Evolutionary conservation across 495 filamentous ascomycete genomes (phyloP).

Genomic region (Talaromyces adpressus): DNA sequence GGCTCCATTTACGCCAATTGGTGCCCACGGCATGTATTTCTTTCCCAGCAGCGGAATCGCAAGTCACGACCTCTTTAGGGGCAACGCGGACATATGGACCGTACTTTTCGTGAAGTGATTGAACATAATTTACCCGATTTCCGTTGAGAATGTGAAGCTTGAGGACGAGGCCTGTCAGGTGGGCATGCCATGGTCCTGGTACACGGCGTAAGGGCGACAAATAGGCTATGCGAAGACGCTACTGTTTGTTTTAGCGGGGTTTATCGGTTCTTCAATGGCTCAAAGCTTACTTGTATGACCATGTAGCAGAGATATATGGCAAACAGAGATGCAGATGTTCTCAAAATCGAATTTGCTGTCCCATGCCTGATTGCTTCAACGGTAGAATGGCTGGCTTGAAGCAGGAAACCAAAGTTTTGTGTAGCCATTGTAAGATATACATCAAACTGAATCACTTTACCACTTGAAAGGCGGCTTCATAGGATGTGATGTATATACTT

Average conservation of each 20-base stretch:
- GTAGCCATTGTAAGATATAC: not conserved
- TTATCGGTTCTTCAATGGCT: no score
- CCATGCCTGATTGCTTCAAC: not conserved
- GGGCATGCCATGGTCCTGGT: not conserved
- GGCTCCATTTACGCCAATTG: not conserved
- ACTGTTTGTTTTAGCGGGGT: not conserved
- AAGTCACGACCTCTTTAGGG: constrained; percentile 32
- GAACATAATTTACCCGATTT: not conserved
- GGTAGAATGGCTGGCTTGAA: not conserved
- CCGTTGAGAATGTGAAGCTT: not conserved
- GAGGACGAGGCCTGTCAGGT: not conserved
- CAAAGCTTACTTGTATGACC: not conserved
- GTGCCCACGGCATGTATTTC: not conserved
- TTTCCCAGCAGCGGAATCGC: not conserved
- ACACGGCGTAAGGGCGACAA: not conserved
- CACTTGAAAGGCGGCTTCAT: no score
- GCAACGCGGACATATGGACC: constrained; percentile 42
- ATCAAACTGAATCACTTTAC: not conserved
- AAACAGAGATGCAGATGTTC: not conserved
- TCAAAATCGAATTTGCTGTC: not conserved
- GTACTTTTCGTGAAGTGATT: constrained; percentile 28
- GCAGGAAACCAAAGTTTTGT: not conserved
- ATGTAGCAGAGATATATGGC: not conserved
- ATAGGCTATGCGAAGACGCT: not conserved
- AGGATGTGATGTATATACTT: no score